Evolutionary conservation across 208 protist species (phyloP).

Genomic region (Borovskyia barvae): DNA sequence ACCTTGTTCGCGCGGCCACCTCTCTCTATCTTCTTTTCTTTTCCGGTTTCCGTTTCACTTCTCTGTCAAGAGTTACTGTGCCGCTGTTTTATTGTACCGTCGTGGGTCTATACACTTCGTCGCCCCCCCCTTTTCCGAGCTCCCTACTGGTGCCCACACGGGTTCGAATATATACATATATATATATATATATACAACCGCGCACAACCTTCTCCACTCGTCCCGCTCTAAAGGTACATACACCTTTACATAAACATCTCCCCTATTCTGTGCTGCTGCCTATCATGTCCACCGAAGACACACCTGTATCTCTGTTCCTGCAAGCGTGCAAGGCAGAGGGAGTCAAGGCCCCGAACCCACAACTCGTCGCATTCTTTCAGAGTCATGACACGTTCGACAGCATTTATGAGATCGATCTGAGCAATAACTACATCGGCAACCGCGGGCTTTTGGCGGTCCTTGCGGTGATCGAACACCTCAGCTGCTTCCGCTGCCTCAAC

Average conservation of each 20-base stretch:
- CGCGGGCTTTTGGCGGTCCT: conserved; percentile 83
- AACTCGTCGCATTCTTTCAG: conserved; percentile 71
- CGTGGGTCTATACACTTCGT: too few species aligned
- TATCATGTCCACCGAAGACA: conserved; percentile 45
- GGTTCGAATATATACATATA: conserved; percentile 14
- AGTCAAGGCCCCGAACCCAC: conserved; percentile 81
- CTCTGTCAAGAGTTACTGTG: not conserved
- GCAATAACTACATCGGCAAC: conserved; percentile 87
- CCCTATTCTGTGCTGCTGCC: not conserved
- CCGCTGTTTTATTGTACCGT: too few species aligned
- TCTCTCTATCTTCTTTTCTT: not conserved
- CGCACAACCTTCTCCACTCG: not conserved
- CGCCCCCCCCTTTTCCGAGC: too few species aligned
- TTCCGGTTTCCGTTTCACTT: not conserved
- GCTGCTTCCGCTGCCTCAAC: conserved; percentile 78
- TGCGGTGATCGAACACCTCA: conserved; percentile 70
- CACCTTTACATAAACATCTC: not conserved
- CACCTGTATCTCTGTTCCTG: conserved; percentile 57
- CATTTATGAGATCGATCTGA: conserved; percentile 86
- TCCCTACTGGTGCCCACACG: not conserved
- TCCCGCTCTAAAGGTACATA: not conserved
- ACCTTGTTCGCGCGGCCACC: too few species aligned
- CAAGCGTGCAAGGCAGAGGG: conserved; percentile 73
- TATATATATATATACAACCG: conserved; percentile 3
- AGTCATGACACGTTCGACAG: conserved; percentile 49